Base-by-base conservation (phyloP, 306 rosid genomes). In the Morella rubra region DNA sequence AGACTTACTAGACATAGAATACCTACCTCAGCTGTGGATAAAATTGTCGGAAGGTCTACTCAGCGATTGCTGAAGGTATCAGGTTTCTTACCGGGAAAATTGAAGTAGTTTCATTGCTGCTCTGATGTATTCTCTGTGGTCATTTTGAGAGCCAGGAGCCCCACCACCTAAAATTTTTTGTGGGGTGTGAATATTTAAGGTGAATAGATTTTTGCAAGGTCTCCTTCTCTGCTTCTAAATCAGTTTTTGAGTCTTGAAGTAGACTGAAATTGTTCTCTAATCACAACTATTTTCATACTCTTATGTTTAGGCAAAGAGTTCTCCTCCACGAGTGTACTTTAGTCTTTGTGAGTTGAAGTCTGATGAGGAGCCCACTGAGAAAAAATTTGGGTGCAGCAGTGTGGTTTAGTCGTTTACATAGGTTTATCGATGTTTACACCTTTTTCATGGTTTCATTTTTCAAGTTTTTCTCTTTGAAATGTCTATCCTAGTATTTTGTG, bases 21-120 rank as follows among this genome's bases (percentile, higher is more conserved):
- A 65, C 81, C 87, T 42, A 56, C 77, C 65, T 22, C 70, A 16
- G 77, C 88, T 76, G 73, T 76, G 40, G 80, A 73, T 67, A 81
- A 49, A 76, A 80, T 75, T 58, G 76, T 32, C 68, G 84, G 86
- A 77, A 87, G 77, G 24, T 80, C 89, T 76, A 76, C 65, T 32
- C 81, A 81, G 68, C 85, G 75, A 60, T 85, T 88, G 89, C 82
- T 89, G 62, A 80, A 94, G 96, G 98, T 94, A 87, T 47, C 73
- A 13, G 7, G 40, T 42, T 74, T 42, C 54, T 78, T 6, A 10
- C 50, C 51, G 40, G 65, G n/a, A 22, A 19, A 19, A 11, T 9
- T 56, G 22, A 65, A 8, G 24, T 41, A 65, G 9, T 65, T 65
- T 41, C 71, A 16, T 65, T 14, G 27, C 12, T 40, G 18, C 3